Evolutionary conservation across 345 rosid genomes (phyloP).

Genomic region (Hirschfeldia incana): DNA sequence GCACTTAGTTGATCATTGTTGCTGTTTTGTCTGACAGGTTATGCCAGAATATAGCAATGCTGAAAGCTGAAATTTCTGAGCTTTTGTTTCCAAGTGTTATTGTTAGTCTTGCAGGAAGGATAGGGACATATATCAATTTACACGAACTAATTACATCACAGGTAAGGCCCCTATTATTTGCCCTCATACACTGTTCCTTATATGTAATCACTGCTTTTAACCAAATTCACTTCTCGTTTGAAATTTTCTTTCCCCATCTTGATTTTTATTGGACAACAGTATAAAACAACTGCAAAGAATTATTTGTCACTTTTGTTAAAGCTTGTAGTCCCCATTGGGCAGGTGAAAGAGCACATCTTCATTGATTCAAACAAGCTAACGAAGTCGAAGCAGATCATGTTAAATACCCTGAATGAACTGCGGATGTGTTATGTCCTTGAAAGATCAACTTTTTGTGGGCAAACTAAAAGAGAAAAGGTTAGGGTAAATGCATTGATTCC

Average conservation of each 20-base stretch:
- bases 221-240: neutral
- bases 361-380: conserved; percentile 63
- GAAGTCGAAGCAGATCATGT: conserved; percentile 84
- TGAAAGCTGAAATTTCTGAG: conserved; percentile 91
- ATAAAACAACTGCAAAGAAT: neutral
- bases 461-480: conserved; percentile 58
- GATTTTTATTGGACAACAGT: conserved; percentile 5
- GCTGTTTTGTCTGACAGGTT: conserved; percentile 53
- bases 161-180: conserved; percentile 42
- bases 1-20: conserved; percentile 13
- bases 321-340: conserved; percentile 34
- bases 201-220: conserved; percentile 9
- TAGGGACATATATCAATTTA: conserved; percentile 50
- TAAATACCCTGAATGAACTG: conserved; percentile 84
- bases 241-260: neutral
- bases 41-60: conserved; percentile 77
- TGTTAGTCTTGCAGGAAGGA: conserved; percentile 73
- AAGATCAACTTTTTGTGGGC: conserved; percentile 48
- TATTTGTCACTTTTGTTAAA: conserved; percentile 14
- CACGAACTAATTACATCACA: conserved; percentile 62
- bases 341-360: conserved; percentile 81
- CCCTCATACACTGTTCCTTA: conserved; percentile 11
- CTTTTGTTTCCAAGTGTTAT: conserved; percentile 72
- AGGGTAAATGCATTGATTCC: conserved; percentile 39
- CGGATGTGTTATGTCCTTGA: conserved; percentile 67